These are phyloP conservation scores for Phanerochaete carnosa DNA, from an alignment of 768 basidiomycete genomes.

Conservation along the genomic window DNA sequence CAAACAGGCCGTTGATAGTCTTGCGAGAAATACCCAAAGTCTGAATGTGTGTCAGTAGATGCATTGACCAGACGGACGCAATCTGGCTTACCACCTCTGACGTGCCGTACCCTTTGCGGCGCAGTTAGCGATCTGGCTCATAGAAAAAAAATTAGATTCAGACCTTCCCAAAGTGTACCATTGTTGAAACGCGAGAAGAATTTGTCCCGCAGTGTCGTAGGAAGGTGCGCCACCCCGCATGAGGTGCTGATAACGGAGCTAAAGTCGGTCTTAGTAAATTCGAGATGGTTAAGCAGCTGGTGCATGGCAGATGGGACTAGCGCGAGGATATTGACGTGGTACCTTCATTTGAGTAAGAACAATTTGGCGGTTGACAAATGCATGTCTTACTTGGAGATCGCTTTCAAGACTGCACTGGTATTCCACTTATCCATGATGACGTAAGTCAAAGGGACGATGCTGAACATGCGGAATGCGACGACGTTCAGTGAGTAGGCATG, in stretches of 20 bases:
- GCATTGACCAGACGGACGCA: neutral
- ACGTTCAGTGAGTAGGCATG: constrained; percentile 13
- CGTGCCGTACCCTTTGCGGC: constrained; percentile 55
- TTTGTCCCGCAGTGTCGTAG: constrained; percentile 3
- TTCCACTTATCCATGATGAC: constrained; percentile 14
- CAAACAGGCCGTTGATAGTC: constrained; percentile 45
- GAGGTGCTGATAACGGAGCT: constrained; percentile 3
- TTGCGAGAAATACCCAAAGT: constrained; percentile 50
- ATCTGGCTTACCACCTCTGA: constrained; percentile 22
- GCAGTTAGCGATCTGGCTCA: too few species aligned
- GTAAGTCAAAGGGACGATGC: neutral
- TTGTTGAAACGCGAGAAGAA: constrained; percentile 7
- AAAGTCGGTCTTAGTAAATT: constrained; percentile 4
- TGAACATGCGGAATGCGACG: constrained; percentile 11
- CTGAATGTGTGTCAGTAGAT: constrained; percentile 27
- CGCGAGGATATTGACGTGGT: constrained; percentile 4
- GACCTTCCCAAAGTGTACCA: constrained; percentile 1
- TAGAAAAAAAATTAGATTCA: neutral
- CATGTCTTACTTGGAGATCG: neutral
- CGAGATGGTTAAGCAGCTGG: constrained; percentile 8
- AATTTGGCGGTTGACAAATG: neutral
- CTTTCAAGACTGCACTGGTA: constrained; percentile 2
- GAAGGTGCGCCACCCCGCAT: constrained; percentile 13
- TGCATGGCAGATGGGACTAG: constrained; percentile 14
- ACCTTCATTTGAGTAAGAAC: neutral